Evolutionary conservation across 2,329 filamentous ascomycete species (phyloP).

Genomic region (Cytospora piceae): DNA sequence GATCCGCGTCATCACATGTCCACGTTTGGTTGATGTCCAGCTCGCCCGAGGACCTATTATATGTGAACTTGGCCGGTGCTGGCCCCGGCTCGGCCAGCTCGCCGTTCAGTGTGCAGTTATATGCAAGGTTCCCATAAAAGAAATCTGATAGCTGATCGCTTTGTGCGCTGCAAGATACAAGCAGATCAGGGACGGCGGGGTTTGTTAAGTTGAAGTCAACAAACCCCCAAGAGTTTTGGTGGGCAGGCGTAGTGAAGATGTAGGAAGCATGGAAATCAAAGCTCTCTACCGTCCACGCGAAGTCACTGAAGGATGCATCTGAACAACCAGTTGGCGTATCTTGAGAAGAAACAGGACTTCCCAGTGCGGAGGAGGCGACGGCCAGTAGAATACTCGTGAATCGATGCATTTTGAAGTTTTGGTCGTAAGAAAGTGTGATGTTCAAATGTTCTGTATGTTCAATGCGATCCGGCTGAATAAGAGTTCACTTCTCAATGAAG

Average conservation of each 20-base stretch:
- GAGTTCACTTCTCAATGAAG: background rate
- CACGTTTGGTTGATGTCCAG: conserved; percentile 55
- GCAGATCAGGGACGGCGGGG: conserved; percentile 44
- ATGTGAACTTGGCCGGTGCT: conserved; percentile 48
- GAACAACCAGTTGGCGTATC: conserved; percentile 38
- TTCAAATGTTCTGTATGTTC: background rate
- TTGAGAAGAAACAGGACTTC: conserved; percentile 33
- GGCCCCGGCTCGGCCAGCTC: conserved; percentile 31
- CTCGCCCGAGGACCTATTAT: conserved; percentile 41
- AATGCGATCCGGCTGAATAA: background rate
- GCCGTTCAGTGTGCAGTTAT: conserved; percentile 46
- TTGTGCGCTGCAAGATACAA: conserved; percentile 44
- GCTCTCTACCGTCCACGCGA: conserved; percentile 47
- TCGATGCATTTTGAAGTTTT: conserved; percentile 9
- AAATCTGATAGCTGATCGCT: conserved; percentile 52
- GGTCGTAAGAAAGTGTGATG: background rate
- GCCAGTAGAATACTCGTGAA: conserved; percentile 1
- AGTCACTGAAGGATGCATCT: conserved; percentile 39
- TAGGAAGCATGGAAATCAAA: conserved; percentile 56
- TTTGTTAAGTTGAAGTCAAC: conserved; percentile 56
- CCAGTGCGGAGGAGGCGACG: background rate
- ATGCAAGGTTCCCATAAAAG: conserved; percentile 52
- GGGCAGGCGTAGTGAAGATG: conserved; percentile 54
- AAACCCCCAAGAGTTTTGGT: conserved; percentile 53
- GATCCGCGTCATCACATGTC: conserved; percentile 48